Conservation (phyloP, 2,329 filamentous ascomycete genomes). For the Claviceps maximensis region DNA sequence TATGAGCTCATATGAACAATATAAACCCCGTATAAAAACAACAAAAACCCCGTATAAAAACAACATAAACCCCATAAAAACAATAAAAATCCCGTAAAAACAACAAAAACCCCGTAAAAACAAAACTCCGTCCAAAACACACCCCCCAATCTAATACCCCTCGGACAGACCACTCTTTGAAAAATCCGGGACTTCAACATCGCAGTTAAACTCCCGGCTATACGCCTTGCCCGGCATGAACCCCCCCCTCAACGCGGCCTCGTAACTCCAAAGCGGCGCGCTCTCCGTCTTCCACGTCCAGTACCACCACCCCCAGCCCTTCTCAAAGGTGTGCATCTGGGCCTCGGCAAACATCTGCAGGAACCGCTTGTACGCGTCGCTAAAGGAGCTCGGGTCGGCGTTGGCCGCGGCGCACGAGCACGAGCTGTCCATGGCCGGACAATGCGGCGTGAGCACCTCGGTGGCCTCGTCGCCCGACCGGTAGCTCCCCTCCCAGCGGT, state of each 20-base stretch:
- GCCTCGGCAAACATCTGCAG: constrained; percentile 84
- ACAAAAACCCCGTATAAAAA: too few species aligned
- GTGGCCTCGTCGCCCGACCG: constrained; percentile 49
- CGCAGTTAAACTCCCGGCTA: constrained; percentile 56
- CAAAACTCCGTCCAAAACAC: too few species aligned
- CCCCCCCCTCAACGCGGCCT: constrained; percentile 61
- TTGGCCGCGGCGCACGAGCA: constrained; percentile 72
- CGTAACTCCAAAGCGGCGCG: constrained; percentile 84
- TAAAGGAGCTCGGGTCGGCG: constrained; percentile 55
- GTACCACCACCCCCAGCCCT: constrained; percentile 96
- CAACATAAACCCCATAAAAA: too few species aligned
- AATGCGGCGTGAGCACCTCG: constrained; percentile 56
- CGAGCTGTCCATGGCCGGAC: constrained; percentile 49
- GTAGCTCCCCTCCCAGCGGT: constrained; percentile 83
- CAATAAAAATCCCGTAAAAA: too few species aligned
- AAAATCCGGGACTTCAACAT: constrained; percentile 41
- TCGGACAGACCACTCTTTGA: constrained; percentile 31
- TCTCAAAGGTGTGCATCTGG: constrained; percentile 90
- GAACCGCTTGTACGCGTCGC: constrained; percentile 66
- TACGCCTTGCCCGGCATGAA: constrained; percentile 69
- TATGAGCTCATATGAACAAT: too few species aligned
- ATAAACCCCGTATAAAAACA: too few species aligned
- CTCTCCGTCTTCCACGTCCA: constrained; percentile 95
- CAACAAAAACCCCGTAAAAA: too few species aligned
- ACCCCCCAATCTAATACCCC: constrained; percentile 33